These are phyloP conservation scores for Endoconidiophora laricicola DNA, from an alignment of 2,329 filamentous ascomycete genomes.

Conservation along the genomic window DNA sequence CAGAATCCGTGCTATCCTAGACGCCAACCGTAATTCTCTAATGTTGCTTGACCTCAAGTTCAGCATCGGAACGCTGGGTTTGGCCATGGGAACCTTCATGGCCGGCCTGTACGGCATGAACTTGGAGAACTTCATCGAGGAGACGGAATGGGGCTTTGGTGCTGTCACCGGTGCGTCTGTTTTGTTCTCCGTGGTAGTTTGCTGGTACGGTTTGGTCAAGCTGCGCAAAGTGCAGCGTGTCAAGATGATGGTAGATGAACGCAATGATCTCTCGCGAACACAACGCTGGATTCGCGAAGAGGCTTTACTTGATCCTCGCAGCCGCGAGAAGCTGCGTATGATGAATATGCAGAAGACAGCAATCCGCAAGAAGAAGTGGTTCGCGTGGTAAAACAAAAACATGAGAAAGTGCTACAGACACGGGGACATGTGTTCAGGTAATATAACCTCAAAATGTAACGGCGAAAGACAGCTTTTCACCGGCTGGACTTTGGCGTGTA, in stretches of 20 bases:
- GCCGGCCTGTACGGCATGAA: conserved; percentile 99
- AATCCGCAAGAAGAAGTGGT: conserved; percentile 21
- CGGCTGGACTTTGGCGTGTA: conserved; percentile 1
- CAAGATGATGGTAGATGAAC: conserved; percentile 50
- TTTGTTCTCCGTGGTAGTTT: conserved; percentile 58
- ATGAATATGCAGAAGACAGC: conserved; percentile 32
- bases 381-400: conserved; percentile 3
- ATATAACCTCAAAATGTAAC: too few relatives aligned
- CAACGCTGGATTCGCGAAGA: conserved; percentile 31
- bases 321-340: conserved; percentile 36
- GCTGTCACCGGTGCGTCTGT: conserved; percentile 56
- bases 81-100: conserved; percentile 85
- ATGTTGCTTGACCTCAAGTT: conserved; percentile 97
- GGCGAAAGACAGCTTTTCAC: background rate
- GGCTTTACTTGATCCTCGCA: conserved; percentile 34
- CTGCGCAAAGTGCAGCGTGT: conserved; percentile 75
- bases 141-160: conserved; percentile 72
- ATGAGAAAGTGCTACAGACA: background rate
- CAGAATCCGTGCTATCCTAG: conserved; percentile 88
- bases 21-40: conserved; percentile 92
- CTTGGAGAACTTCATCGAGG: conserved; percentile 95
- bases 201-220: conserved; percentile 67
- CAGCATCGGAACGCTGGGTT: conserved; percentile 83
- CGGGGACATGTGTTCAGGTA: background rate
- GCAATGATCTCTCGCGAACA: conserved; percentile 23